These are phyloP conservation scores for Voacanga thouarsii DNA, from an alignment of 257 asterid species.

Conservation along the genomic window DNA sequence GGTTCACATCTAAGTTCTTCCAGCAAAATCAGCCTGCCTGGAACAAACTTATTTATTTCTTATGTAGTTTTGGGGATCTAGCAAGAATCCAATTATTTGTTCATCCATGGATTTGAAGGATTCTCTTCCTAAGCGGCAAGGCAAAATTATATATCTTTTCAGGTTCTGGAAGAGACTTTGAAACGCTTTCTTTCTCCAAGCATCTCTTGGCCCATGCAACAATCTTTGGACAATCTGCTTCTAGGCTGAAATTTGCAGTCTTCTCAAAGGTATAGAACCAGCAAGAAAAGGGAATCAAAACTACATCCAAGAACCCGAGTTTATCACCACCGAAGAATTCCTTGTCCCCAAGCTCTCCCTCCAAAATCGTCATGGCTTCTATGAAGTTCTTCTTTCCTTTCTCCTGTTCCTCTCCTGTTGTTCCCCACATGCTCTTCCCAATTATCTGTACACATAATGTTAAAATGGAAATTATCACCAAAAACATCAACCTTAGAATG, in stretches of 20 bases:
- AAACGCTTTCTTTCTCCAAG: constrained; percentile 33
- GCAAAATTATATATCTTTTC: background rate
- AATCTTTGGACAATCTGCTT: constrained; percentile 32
- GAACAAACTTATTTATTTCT: too few species aligned
- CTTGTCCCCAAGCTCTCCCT: constrained; percentile 19
- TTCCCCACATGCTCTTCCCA: constrained; percentile 11
- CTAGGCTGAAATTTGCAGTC: constrained; percentile 33
- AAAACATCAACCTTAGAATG: too few species aligned
- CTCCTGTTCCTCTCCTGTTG: constrained; percentile 29
- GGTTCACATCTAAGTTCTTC: too few species aligned
- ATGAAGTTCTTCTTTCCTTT: constrained; percentile 12
- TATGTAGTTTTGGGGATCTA: too few species aligned
- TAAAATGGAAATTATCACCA: too few species aligned
- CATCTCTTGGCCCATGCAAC: constrained; percentile 33
- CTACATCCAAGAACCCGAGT: constrained; percentile 19
- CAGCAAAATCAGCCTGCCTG: too few species aligned
- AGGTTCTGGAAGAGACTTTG: constrained; percentile 13
- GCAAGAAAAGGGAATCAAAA: constrained; percentile 17
- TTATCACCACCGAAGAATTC: constrained; percentile 16
- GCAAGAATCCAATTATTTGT: background rate
- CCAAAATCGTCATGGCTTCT: constrained; percentile 5
- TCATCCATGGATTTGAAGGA: background rate
- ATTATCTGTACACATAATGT: background rate
- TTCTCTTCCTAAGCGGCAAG: background rate
- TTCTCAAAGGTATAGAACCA: constrained; percentile 23